Percentiles rank a stretch among this genome's conserved stretches.
Evolutionary conservation across 768 basidiomycete species (phyloP).

Genomic region (Dioszegia crocea): DNA sequence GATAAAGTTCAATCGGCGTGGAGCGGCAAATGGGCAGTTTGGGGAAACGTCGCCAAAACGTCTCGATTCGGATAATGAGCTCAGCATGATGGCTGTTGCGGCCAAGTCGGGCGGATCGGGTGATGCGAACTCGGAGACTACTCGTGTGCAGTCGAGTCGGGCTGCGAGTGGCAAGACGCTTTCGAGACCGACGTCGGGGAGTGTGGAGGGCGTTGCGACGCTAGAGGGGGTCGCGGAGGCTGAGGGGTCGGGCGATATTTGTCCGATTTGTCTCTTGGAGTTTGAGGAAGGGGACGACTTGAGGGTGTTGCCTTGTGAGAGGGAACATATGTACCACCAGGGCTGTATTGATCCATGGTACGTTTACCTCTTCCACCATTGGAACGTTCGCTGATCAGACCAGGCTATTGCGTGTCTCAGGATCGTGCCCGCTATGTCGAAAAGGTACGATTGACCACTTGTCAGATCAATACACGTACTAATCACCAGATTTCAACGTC

Average conservation of each 20-base stretch:
- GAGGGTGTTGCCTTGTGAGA: conserved; percentile 84
- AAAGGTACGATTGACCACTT: conserved; percentile 59
- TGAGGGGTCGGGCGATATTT: conserved; percentile 60
- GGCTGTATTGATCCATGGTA: conserved; percentile 73
- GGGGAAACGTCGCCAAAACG: conserved; percentile 3
- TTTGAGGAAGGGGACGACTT: conserved; percentile 92
- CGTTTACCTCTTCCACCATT: conserved; percentile 13
- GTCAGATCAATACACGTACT: neutral
- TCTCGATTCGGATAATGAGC: conserved; percentile 4
- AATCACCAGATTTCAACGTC: conserved; percentile 30
- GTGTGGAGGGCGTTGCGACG: neutral
- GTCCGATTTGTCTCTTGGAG: conserved; percentile 91
- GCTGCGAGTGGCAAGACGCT: conserved; percentile 1
- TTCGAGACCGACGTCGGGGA: conserved; percentile 3
- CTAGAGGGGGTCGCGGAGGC: neutral
- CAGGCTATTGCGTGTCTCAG: conserved; percentile 84
- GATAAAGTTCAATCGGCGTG: conserved; percentile 63
- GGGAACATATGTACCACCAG: conserved; percentile 84
- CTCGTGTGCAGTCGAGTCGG: neutral
- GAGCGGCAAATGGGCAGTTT: conserved; percentile 1
- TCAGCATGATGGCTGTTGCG: neutral
- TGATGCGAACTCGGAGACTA: neutral
- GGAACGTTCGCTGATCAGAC: conserved; percentile 13
- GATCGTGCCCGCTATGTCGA: conserved; percentile 86
- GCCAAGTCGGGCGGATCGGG: neutral